These are phyloP conservation scores for Rhodotorula sp. DNA, from an alignment of 1,284 basidiomycete species.

Conservation along the genomic window DNA sequence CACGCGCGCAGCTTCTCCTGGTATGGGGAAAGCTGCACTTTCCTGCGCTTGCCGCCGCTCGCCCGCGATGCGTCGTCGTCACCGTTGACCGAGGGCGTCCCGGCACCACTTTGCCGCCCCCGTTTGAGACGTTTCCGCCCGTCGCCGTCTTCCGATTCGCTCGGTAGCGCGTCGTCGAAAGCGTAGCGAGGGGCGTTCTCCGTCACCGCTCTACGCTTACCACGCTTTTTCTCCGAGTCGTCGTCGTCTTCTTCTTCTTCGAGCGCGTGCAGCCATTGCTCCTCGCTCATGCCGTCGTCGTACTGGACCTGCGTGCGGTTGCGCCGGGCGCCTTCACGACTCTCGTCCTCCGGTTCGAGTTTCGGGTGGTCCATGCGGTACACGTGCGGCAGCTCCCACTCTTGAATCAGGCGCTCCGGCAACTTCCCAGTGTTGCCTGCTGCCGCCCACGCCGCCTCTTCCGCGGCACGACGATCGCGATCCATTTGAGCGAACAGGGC, in stretches of 20 bases:
- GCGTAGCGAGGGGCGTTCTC: constrained; percentile 8
- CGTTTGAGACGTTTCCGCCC: constrained; percentile 13
- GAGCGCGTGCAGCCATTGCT: constrained; percentile 78
- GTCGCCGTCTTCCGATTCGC: constrained; percentile 29
- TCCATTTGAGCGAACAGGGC: constrained; percentile 83
- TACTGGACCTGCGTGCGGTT: constrained; percentile 83
- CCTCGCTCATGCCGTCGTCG: constrained; percentile 90
- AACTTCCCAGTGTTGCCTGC: constrained; percentile 59
- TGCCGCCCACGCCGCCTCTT: constrained; percentile 67
- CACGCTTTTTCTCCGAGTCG: constrained; percentile 5
- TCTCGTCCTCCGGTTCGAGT: constrained; percentile 54
- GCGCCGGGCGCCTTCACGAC: constrained; percentile 65
- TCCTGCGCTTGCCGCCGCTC: constrained; percentile 31
- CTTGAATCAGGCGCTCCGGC: constrained; percentile 74
- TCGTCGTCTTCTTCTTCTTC: constrained; percentile 38
- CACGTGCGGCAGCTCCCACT: constrained; percentile 88
- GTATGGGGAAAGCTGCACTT: constrained; percentile 50
- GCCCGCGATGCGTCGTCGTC: constrained; percentile 18
- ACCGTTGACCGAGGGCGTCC: constrained; percentile 9
- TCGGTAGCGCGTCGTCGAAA: constrained; percentile 13
- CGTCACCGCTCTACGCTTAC: constrained; percentile 14
- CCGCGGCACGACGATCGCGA: constrained; percentile 70
- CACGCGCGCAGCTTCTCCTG: constrained; percentile 79
- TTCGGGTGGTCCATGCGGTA: constrained; percentile 76
- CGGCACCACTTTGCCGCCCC: constrained; percentile 2